Base-by-base conservation (phyloP, 129 eudicot species). In the Glebionis coronaria region DNA sequence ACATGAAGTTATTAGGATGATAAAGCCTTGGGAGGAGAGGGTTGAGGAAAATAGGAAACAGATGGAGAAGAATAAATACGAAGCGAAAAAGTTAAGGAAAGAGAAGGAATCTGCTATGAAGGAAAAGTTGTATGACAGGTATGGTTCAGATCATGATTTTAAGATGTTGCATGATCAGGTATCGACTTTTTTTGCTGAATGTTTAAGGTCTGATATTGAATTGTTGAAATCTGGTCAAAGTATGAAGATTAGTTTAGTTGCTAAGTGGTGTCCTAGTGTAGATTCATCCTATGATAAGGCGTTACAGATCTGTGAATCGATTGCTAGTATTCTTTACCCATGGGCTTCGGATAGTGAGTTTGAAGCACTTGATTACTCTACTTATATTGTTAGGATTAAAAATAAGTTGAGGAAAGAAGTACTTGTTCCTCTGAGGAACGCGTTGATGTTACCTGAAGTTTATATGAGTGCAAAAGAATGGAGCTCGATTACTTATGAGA, bases 401-500 rank as follows among this genome's bases (percentile, higher is more conserved):
- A 76, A 82, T 21, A 69, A 84, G 67, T 42, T 87, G 59, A 81
- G 87, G 74, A 87, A 87, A 69, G 85, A 82, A 51, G 76, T 87
- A 3, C 83, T 87, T 12, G 90, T 79, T 25, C 90, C 95, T 31
- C 68, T 87, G 8, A 84, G 55, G 12, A 61, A 67, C 53, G 90
- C 83, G 0, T 60, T 87, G 75, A 68, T 81, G 65, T 68, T 85
- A 79, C 92, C 88, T 0, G 92, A 85, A 78, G 85, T 85, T 15
- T 85, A 70, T 10, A 82, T 85, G 77, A 79, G 92, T 52, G 94
- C 88, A 0, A 76, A 70, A 12, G 54, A 78, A 57, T 83, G 94
- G 94, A 67, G 72, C 20, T 54, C 73, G 0, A 21, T 86, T 45
- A 50, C 77, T 0, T 86, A 86, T 35, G 71, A 79, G 4, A 52